phyloP scores from a whole-genome alignment of 2,329 filamentous ascomycete species.

The Penicillium carneum region DNA sequence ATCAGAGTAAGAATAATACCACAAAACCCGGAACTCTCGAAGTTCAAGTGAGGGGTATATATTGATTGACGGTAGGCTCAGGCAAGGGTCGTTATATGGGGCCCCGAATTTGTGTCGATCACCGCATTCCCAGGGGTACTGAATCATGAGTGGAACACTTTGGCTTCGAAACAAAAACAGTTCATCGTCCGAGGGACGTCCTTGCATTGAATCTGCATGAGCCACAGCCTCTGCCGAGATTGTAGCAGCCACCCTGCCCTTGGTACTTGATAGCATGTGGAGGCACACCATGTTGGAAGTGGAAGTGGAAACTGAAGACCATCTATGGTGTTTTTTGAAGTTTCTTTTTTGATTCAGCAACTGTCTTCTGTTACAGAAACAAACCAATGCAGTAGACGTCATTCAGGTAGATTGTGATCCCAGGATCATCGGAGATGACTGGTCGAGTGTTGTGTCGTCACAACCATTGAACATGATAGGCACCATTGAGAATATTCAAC shows the following conservation, averaged over 20 bases:
- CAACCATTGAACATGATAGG: neutral
- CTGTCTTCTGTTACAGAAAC: neutral
- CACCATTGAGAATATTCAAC: neutral
- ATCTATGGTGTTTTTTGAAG: neutral
- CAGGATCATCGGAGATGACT: neutral
- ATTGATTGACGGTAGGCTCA: slow-evolving; percentile 4
- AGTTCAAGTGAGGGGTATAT: slow-evolving; percentile 2
- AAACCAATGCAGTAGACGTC: neutral
- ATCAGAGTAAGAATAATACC: neutral
- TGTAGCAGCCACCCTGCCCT: neutral
- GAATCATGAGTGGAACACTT: slow-evolving; percentile 5
- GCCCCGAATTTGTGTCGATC: neutral
- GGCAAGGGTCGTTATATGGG: slow-evolving; percentile 18
- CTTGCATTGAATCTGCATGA: neutral
- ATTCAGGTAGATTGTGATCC: neutral
- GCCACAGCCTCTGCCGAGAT: neutral
- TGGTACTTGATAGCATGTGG: neutral
- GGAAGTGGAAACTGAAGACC: neutral
- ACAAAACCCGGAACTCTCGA: neutral
- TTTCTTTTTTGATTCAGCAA: neutral
- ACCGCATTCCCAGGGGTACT: slow-evolving; percentile 1
- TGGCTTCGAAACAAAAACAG: neutral
- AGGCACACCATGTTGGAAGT: too few relatives aligned
- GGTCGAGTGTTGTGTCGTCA: neutral
- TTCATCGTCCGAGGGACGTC: neutral